Conservation (phyloP, 2,329 filamentous ascomycete genomes). For the Didymosphaeria variabile region DNA sequence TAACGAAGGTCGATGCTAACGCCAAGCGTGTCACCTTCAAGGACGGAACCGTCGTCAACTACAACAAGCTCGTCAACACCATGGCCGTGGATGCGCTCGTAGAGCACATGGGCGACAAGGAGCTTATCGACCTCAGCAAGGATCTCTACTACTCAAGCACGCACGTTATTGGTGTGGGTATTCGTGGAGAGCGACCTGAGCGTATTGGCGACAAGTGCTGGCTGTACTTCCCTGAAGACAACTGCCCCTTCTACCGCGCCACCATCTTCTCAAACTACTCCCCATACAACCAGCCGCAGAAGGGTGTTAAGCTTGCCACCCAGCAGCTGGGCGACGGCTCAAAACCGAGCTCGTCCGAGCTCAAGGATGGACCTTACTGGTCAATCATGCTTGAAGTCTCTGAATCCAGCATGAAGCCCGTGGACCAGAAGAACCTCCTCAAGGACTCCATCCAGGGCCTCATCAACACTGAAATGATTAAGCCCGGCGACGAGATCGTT, state of each 20-base stretch:
- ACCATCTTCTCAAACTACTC: slow-evolving; percentile 99
- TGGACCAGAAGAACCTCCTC: slow-evolving; percentile 84
- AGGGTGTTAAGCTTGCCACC: slow-evolving; percentile 84
- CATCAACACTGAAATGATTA: slow-evolving; percentile 97
- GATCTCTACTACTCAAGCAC: slow-evolving; percentile 96
- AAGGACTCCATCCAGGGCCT: slow-evolving; percentile 94
- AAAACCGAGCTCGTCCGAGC: slow-evolving; percentile 75
- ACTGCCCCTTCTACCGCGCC: slow-evolving; percentile 99
- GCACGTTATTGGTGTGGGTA: slow-evolving; percentile 94
- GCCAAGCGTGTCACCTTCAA: slow-evolving; percentile 83
- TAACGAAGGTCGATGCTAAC: slow-evolving; percentile 85
- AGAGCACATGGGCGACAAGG: slow-evolving; percentile 85
- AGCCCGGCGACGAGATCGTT: slow-evolving; percentile 89
- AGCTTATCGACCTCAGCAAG: slow-evolving; percentile 84
- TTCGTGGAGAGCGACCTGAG: slow-evolving; percentile 90
- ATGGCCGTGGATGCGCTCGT: slow-evolving; percentile 94
- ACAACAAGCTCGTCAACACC: slow-evolving; percentile 92
- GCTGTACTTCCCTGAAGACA: slow-evolving; percentile 99
- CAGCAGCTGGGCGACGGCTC: slow-evolving; percentile 85
- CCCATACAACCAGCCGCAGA: slow-evolving; percentile 92
- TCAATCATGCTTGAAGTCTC: slow-evolving; percentile 99
- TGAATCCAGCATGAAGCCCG: slow-evolving; percentile 93
- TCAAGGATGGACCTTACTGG: slow-evolving; percentile 95
- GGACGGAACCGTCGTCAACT: slow-evolving; percentile 88
- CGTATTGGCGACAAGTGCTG: slow-evolving; percentile 99